Conservation (phyloP, 2,329 filamentous ascomycete genomes). For the Verticillium tricorpus region DNA sequence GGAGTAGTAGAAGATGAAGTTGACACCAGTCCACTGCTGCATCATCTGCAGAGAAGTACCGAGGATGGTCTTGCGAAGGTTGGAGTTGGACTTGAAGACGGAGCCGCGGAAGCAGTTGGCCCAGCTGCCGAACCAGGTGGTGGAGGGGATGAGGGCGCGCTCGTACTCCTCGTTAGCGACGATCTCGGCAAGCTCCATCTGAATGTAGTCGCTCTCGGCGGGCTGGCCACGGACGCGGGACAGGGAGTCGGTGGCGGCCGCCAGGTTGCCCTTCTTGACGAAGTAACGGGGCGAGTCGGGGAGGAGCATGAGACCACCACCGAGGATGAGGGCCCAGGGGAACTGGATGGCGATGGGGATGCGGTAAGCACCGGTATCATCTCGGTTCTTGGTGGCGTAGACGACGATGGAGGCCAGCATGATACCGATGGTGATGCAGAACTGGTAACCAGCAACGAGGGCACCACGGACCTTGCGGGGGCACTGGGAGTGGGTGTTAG, state of each 20-base stretch:
- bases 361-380: constrained; percentile 66
- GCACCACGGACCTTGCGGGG: constrained; percentile 72
- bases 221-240: constrained; percentile 70
- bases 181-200: constrained; percentile 77
- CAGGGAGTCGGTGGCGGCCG: constrained; percentile 58
- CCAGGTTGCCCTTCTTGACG: constrained; percentile 70
- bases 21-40: constrained; percentile 81
- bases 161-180: constrained; percentile 88
- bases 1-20: constrained; percentile 89
- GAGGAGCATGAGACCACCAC: constrained; percentile 65
- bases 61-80: constrained; percentile 65
- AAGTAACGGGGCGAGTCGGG: constrained; percentile 85
- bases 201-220: constrained; percentile 67
- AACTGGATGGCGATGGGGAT: constrained; percentile 80
- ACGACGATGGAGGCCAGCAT: constrained; percentile 70
- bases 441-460: constrained; percentile 78
- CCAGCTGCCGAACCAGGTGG: constrained; percentile 66
- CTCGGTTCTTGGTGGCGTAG: constrained; percentile 62
- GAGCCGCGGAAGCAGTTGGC: constrained; percentile 61
- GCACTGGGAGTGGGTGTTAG: constrained; percentile 22
- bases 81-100: constrained; percentile 58
- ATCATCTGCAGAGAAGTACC: constrained; percentile 75
- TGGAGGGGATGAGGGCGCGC: constrained; percentile 60
- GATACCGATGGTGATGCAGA: constrained; percentile 77
- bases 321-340: constrained; percentile 74